Evolutionary conservation across 495 filamentous ascomycete species (phyloP), one percentile per base, ranked within the genome.

Genomic region (Elaphomyces granulatus): DNA sequence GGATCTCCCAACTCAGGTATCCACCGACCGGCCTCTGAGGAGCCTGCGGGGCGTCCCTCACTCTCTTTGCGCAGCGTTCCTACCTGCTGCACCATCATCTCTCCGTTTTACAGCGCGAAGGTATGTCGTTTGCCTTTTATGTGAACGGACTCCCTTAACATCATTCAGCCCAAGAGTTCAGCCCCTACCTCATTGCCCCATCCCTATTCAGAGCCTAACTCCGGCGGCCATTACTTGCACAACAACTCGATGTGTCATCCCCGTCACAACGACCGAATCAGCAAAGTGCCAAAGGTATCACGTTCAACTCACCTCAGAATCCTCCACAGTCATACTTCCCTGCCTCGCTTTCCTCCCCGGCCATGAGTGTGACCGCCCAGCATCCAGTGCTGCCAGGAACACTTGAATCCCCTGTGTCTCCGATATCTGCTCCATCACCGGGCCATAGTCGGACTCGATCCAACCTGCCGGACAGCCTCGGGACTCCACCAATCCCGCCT

Each of bases 341-440:
- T 50, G 41, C 50, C 55, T 47, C 49, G 45, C 46, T 40, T 53
- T 60, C 58, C 54, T 46, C 55, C 60, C 18, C 51, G 56, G 57
- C 62, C 59, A 68, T 68, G 64, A 66, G 50, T 58, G 55, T 57
- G 52, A 47, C 56, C 32, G 53, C 41, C 49, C 50, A 54, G 44
- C 58, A 56, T 50, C 48, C 56, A 34, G 42, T 60, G 44, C 58
- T 58, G 37, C 55, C 50, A 32, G 45, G 56, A 36, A 49, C 57
- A 36, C 53, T 59, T 56, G 45, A 53, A 32, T 50, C 59, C 20
- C 48, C 62, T 42, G 44, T 46, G 40, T 45, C 58, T 34, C 52
- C 48, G 34, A 43, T 55, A 18, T 37, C 54, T 30, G 50, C 45
- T 20, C 32, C 50, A 23, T 55, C 60, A 44, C 38, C 58, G 7